A percentile compares a stretch with the other conserved stretches of the same genome.
phyloP scores from a whole-genome alignment of 352 stramenopile genomes.

The Globisporangium paddicum region DNA sequence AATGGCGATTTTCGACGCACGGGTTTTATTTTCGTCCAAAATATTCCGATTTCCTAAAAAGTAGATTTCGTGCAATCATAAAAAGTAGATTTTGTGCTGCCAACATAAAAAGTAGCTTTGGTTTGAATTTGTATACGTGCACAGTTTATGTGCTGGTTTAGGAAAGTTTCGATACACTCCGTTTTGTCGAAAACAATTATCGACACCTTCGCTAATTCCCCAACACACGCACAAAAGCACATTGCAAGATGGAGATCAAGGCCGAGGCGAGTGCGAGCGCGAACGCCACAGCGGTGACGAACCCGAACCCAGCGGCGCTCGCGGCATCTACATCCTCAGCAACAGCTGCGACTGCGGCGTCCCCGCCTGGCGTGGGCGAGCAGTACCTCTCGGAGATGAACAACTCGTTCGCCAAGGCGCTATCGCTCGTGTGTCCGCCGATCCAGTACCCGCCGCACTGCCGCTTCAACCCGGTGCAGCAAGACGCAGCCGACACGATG shows the following conservation, averaged over 20 bases:
- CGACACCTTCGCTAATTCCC: too few relatives aligned
- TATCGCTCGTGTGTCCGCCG: constrained; percentile 68
- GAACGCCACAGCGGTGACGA: constrained; percentile 11
- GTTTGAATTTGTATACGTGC: too few relatives aligned
- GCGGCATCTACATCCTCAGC: not conserved
- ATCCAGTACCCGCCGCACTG: constrained; percentile 84
- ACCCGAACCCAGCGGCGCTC: constrained; percentile 5
- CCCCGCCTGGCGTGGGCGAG: constrained; percentile 18
- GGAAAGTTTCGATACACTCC: too few relatives aligned
- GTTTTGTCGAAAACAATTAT: too few relatives aligned
- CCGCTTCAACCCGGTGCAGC: constrained; percentile 78
- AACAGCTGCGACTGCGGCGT: not conserved
- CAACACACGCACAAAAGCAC: not conserved
- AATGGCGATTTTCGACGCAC: too few relatives aligned
- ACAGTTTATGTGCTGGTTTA: too few relatives aligned
- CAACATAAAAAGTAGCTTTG: too few relatives aligned
- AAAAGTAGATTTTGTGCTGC: too few relatives aligned
- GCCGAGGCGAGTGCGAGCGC: constrained; percentile 5
- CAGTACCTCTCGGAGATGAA: constrained; percentile 68
- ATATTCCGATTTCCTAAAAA: too few relatives aligned
- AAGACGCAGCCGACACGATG: constrained; percentile 68
- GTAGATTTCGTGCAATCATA: too few relatives aligned
- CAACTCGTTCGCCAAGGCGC: constrained; percentile 59
- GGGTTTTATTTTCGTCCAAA: too few relatives aligned
- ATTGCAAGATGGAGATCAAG: constrained; percentile 13